Percentiles rank a stretch among this genome's conserved stretches.
phyloP scores from a whole-genome alignment of 352 stramenopile genomes.

The Plasmopara muralis region DNA sequence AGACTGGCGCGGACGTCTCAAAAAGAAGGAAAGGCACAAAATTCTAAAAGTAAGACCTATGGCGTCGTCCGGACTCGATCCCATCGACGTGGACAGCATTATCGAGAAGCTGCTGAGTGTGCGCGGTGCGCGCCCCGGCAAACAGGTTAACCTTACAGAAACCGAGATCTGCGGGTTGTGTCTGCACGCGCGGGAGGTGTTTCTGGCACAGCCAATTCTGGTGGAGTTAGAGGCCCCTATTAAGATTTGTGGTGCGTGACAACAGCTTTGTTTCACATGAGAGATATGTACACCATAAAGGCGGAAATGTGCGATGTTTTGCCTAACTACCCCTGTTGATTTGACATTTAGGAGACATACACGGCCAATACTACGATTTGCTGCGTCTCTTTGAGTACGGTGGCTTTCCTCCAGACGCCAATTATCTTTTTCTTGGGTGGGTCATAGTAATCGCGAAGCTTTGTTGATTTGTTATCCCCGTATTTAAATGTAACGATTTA shows the following conservation, averaged over 20 bases:
- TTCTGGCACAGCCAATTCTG: slow-evolving; percentile 98
- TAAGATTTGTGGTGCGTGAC: slow-evolving; percentile 89
- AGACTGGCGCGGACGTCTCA: slow-evolving; percentile 15
- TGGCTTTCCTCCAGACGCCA: slow-evolving; percentile 82
- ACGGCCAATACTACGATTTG: slow-evolving; percentile 98
- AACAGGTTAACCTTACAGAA: slow-evolving; percentile 93
- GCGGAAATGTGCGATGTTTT: too few species aligned
- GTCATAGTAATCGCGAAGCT: too few species aligned
- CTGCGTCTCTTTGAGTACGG: slow-evolving; percentile 93
- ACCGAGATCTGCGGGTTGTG: slow-evolving; percentile 97
- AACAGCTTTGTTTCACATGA: too few species aligned
- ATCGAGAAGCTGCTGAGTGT: slow-evolving; percentile 90
- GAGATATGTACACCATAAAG: too few species aligned
- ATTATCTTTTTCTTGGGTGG: slow-evolving; percentile 51
- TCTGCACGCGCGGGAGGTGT: slow-evolving; percentile 93
- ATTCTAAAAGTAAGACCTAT: slow-evolving; percentile 21
- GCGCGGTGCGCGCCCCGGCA: slow-evolving; percentile 75
- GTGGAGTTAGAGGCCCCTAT: slow-evolving; percentile 97
- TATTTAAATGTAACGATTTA: too few species aligned
- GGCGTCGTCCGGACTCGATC: slow-evolving; percentile 52
- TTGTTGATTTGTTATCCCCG: too few species aligned
- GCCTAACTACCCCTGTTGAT: too few species aligned
- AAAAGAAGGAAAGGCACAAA: slow-evolving; percentile 30
- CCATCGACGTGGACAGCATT: slow-evolving; percentile 81
- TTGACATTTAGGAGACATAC: slow-evolving; percentile 71